Base-by-base conservation (phyloP, 148 eudicot genomes). In the Salicornia ramosissima region DNA sequence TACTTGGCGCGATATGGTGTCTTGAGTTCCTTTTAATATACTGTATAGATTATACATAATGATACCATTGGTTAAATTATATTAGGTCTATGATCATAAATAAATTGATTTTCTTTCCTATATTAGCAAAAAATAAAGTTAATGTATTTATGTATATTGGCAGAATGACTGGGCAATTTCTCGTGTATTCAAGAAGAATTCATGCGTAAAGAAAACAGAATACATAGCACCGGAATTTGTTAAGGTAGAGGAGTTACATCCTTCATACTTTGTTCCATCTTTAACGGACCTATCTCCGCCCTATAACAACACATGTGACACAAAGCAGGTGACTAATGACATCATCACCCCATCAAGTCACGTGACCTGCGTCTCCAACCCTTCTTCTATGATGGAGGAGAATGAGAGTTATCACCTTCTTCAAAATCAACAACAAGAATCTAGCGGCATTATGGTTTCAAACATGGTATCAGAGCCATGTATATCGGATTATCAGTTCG, bases 101-200 rank as follows among this genome's bases (percentile, higher is more conserved):
- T n/a, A n/a, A n/a, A n/a, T n/a, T n/a, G n/a, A n/a, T n/a, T n/a
- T n/a, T n/a, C n/a, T n/a, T n/a, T n/a, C n/a, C n/a, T n/a, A n/a
- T n/a, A n/a, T n/a, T n/a, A n/a, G n/a, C n/a, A n/a, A n/a, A n/a
- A n/a, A n/a, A n/a, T n/a, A n/a, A n/a, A n/a, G n/a, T n/a, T n/a
- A n/a, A n/a, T n/a, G n/a, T n/a, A n/a, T n/a, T 49, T 1, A 4
- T 49, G 24, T 45, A 61, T 46, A 64, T 69, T 15, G 40, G 3
- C 89, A 92, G 97, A 86, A 84, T 63, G 94, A 92, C 40, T 92
- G 97, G 96, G 97, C 86, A 47, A 79, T 92, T 1, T 82, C 86
- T 36, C 80, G 96, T 72, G 64, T 92, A 6, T 92, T 92, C 64
- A 77, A 86, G 58, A 92, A 92, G 84, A 78, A 55, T 51, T 58